Evolutionary conservation across 78 protist genomes (phyloP).

Genomic region (Polysphondylium violaceum): DNA sequence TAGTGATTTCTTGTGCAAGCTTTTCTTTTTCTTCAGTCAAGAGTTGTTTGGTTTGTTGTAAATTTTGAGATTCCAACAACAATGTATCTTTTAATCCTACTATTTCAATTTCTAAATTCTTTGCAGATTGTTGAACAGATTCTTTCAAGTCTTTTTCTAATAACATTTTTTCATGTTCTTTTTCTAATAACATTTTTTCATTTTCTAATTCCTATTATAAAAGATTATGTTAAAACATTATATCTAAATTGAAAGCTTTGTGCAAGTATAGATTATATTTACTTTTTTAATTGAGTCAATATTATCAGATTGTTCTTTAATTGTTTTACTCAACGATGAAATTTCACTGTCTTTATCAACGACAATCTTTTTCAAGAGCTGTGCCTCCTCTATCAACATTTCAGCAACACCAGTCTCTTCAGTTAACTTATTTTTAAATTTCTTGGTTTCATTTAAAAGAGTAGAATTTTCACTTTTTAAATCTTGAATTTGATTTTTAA

Average conservation of each 20-base stretch:
- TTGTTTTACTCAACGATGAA: constrained; percentile 11
- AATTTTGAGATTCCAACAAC: constrained; percentile 9
- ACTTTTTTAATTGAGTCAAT: constrained; percentile 5
- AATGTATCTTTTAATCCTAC: constrained; percentile 18
- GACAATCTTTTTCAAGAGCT: constrained; percentile 22
- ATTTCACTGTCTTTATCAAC: constrained; percentile 36
- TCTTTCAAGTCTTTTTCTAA: constrained; percentile 4
- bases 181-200: background rate
- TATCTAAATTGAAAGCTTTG: background rate
- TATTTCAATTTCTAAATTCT: background rate
- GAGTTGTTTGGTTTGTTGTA: background rate
- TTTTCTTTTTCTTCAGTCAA: constrained; percentile 12
- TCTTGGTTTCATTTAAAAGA: constrained; percentile 7
- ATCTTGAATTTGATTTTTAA: constrained; percentile 22
- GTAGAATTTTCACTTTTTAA: background rate
- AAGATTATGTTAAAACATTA: background rate
- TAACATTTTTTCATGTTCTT: constrained; percentile 3
- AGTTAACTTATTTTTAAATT: constrained; percentile 17
- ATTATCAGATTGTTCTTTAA: constrained; percentile 20
- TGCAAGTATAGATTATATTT: background rate
- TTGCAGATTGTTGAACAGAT: constrained; percentile 6
- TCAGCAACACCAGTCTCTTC: constrained; percentile 40
- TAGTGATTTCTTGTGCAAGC: background rate
- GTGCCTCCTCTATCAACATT: constrained; percentile 33
- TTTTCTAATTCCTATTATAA: background rate